Conservation (phyloP, 1,139 yeast genomes). For the Keqinozyma sinolaborantium region DNA sequence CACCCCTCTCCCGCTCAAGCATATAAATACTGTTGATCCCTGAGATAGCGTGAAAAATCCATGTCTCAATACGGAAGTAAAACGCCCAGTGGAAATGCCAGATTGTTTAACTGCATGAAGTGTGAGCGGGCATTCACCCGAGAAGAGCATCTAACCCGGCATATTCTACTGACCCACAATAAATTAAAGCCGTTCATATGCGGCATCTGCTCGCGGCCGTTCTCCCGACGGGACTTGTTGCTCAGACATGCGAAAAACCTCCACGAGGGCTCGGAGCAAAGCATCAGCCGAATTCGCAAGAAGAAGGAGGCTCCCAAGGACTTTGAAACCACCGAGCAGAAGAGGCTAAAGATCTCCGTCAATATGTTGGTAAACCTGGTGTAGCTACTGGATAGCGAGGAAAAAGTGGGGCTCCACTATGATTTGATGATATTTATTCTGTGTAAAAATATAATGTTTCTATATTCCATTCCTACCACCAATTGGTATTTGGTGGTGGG, state of each 20-base stretch:
- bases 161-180: slow-evolving; percentile 43
- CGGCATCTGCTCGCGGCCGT: slow-evolving; percentile 92
- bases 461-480: not conserved
- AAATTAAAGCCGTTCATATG: slow-evolving; percentile 62
- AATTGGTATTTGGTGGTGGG: slow-evolving; percentile 11
- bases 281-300: slow-evolving; percentile 44
- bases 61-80: slow-evolving; percentile 38
- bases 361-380: slow-evolving; percentile 38
- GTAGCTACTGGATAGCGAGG: not conserved
- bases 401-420: not conserved
- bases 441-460: not conserved
- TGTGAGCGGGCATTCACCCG: slow-evolving; percentile 47
- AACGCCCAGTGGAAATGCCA: slow-evolving; percentile 43
- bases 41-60: not conserved
- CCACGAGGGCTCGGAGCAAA: slow-evolving; percentile 63
- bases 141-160: slow-evolving; percentile 47
- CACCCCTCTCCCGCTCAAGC: not conserved
- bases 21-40: not conserved
- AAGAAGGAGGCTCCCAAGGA: slow-evolving; percentile 11
- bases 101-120: slow-evolving; percentile 40
- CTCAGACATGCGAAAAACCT: slow-evolving; percentile 91
- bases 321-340: slow-evolving; percentile 16
- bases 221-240: slow-evolving; percentile 86
- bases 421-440: slow-evolving; percentile 1
- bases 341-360: slow-evolving; percentile 42